These are phyloP conservation scores for Xylaria sp. DNA, from an alignment of 495 filamentous ascomycete genomes.

Conservation along the genomic window DNA sequence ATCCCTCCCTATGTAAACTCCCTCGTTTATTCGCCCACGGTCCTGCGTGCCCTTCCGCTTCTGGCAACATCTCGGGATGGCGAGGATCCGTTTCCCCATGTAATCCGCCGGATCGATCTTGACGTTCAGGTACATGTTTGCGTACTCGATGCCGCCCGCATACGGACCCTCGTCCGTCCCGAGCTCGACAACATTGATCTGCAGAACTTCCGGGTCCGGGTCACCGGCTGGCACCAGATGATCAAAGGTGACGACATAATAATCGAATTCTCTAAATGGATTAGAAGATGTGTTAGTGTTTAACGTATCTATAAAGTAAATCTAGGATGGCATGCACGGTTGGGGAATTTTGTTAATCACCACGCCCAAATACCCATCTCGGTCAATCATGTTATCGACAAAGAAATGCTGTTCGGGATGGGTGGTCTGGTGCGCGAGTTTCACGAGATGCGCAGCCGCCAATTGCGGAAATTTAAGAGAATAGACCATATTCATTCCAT, in stretches of 20 bases:
- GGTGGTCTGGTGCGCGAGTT: not conserved
- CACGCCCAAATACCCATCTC: slow-evolving; percentile 29
- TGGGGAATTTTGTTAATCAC: not conserved
- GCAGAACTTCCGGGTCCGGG: slow-evolving; percentile 42
- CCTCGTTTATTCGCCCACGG: too few relatives aligned
- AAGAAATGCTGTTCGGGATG: not conserved
- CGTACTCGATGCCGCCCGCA: not conserved
- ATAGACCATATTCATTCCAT: not conserved
- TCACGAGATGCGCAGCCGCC: not conserved
- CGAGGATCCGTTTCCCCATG: too few relatives aligned
- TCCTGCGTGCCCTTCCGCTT: too few relatives aligned
- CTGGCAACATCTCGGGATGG: too few relatives aligned
- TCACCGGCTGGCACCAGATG: slow-evolving; percentile 44
- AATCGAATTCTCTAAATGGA: slow-evolving; percentile 43
- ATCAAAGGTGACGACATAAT: slow-evolving; percentile 50
- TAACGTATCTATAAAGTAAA: not conserved
- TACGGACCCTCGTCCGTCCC: not conserved
- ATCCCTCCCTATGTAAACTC: not conserved
- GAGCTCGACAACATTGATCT: not conserved
- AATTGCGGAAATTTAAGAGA: not conserved
- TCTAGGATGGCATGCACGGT: not conserved
- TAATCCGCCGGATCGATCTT: not conserved
- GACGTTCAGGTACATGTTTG: not conserved
- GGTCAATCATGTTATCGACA: not conserved
- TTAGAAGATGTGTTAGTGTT: not conserved